Evolutionary conservation across 2,329 filamentous ascomycete genomes (phyloP), one percentile per base, ranked within the genome.

Genomic region (Sclerotiophoma versabilis): DNA sequence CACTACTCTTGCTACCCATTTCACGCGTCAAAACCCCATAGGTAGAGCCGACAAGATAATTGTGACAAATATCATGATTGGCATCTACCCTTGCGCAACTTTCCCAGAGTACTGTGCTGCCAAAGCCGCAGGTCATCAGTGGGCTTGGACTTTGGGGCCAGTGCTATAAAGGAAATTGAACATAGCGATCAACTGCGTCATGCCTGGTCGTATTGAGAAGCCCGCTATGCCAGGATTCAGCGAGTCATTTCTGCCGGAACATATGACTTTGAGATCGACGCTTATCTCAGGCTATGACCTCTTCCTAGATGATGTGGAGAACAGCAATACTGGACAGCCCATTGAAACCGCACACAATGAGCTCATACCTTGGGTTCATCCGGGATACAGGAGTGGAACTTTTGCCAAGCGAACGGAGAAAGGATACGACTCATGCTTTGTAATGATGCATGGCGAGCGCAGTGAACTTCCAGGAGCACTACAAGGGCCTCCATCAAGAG

Each of bases 71-170:
- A 80, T 76, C 53, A 75, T 78, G 51, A 75, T 77, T 2, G 77
- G 70, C 1, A 57, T 82, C 1, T 77, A 78, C 41, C 79, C 81
- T 0, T 76, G 80, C 54, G 57, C 68, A 8, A 70, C 75, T 0
- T 79, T 77, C 52, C 80, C 81, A 0, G 77, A 83, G 59, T 83
- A 84, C 63, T 77, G 75, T 47, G 78, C 78, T n/a, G 77, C 80
- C 7, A 84, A 84, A 59, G 79, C 81, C 3, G 81, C 76, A 0
- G 75, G 58, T 1, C 61, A 62, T 25, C 64, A 68, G 34, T 65
- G 60, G 59, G 62, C 81, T 8, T 67, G 54, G 15, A 62, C 53
- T 1, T 38, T 59, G 0, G 65, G 57, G 1, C 66, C 63, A 3
- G 15, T 68, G 2, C 32, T 63, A 5, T 30, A 44, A n/a, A 37